These are phyloP conservation scores for Ulota crispa DNA, from an alignment of 225 moss, liverwort and hornwort genomes.

Conservation along the genomic window DNA sequence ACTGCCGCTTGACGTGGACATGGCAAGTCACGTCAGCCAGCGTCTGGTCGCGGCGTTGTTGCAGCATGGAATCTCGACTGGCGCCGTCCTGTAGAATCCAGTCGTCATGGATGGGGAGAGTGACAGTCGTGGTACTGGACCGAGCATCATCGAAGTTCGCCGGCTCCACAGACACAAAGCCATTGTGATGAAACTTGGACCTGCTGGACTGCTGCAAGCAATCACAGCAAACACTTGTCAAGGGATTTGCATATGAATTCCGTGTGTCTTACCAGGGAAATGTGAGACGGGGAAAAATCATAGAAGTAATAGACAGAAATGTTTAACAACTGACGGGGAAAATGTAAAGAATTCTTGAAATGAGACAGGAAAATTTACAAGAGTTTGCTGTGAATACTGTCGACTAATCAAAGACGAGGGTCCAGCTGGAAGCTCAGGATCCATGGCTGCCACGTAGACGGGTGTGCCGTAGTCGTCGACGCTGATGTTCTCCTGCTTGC, in stretches of 20 bases:
- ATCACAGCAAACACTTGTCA: no score
- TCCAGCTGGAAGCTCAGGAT: neutral
- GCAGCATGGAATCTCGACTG: neutral
- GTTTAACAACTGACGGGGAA: no score
- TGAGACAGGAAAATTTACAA: no score
- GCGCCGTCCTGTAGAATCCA: slow-evolving; percentile 33
- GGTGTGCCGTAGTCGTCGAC: slow-evolving; percentile 39
- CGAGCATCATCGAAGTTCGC: slow-evolving; percentile 18
- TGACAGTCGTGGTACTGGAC: neutral
- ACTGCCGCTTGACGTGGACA: slow-evolving; percentile 16
- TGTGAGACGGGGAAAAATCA: no score
- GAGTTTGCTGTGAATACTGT: no score
- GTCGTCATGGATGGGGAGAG: neutral
- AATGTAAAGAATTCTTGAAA: no score
- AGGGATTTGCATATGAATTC: no score
- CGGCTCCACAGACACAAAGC: no score
- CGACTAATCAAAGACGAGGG: slow-evolving; percentile 3
- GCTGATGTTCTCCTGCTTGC: slow-evolving; percentile 41
- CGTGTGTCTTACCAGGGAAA: no score
- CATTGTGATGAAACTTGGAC: no score
- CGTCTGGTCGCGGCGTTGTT: slow-evolving; percentile 17
- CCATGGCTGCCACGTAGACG: neutral
- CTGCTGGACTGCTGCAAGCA: no score
- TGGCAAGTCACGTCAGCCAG: slow-evolving; percentile 36
- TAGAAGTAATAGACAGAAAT: no score